Conservation (phyloP, 2,329 filamentous ascomycete genomes). For the Fusarium scirpi region DNA sequence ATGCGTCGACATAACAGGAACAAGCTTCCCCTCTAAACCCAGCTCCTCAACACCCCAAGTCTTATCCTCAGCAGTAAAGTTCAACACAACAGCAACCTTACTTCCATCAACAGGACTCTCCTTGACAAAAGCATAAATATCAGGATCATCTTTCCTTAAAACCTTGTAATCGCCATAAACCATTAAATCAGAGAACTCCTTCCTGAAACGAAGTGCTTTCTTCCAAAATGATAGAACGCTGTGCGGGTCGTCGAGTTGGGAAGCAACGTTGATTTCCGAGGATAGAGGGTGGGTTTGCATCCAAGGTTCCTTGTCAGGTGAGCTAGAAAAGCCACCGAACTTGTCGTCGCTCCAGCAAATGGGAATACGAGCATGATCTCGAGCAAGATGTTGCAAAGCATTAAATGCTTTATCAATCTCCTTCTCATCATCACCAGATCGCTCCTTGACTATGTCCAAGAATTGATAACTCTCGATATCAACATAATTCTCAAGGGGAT, state of each 20-base stretch:
- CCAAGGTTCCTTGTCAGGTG: conserved; percentile 49
- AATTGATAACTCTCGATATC: conserved; percentile 63
- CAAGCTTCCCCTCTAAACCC: conserved; percentile 27
- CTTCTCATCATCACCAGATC: conserved; percentile 46
- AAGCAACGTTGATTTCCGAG: conserved; percentile 65
- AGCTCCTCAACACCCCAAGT: conserved; percentile 43
- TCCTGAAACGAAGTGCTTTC: conserved; percentile 47
- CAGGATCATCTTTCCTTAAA: conserved; percentile 41
- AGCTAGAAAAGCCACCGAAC: conserved; percentile 51
- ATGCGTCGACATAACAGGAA: conserved; percentile 48
- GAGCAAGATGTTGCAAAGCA: conserved; percentile 51
- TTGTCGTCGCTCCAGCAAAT: conserved; percentile 68
- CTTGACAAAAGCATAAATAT: conserved; percentile 50
- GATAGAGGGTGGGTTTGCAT: conserved; percentile 51
- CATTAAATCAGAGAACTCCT: conserved; percentile 49
- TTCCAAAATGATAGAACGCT: conserved; percentile 54
- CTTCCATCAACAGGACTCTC: conserved; percentile 41
- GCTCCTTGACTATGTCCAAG: conserved; percentile 49
- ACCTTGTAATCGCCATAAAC: conserved; percentile 53
- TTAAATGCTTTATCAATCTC: conserved; percentile 53
- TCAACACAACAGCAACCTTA: conserved; percentile 49
- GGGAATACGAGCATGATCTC: conserved; percentile 75
- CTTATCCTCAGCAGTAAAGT: conserved; percentile 51
- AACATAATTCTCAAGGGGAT: conserved; percentile 67
- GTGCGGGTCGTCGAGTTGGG: conserved; percentile 59